phyloP scores from a whole-genome alignment of 139 green algal species.

The Chlamydomonas sphaeroides region DNA sequence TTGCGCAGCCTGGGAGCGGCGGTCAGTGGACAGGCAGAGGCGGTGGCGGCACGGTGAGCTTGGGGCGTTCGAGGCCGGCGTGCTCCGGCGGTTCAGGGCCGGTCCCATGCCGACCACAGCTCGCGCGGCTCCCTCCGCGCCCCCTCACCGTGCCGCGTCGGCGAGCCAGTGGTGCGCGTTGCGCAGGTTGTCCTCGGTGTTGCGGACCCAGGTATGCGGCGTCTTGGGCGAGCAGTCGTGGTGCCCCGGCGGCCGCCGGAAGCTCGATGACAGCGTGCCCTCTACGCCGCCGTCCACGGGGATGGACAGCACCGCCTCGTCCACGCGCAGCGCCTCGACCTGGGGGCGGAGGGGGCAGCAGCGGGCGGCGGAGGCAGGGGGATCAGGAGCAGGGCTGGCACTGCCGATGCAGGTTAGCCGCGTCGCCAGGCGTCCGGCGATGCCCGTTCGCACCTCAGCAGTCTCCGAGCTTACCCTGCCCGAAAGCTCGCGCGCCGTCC shows the following conservation, averaged over 20 bases:
- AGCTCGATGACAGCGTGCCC: constrained; percentile 4
- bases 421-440: no score
- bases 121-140: neutral
- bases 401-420: no score
- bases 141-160: constrained; percentile 39
- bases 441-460: no score
- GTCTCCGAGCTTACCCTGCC: no score
- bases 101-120: neutral
- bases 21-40: neutral
- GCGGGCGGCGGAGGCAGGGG: no score
- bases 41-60: no score
- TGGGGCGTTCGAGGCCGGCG: no score
- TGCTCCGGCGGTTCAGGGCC: no score
- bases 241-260: constrained; percentile 6
- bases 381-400: no score
- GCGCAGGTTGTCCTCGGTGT: constrained; percentile 54
- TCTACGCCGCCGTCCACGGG: constrained; percentile 5
- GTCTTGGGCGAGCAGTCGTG: constrained; percentile 39
- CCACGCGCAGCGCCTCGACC: constrained; percentile 42
- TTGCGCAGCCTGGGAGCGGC: constrained; percentile 17
- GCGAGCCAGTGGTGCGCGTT: constrained; percentile 46
- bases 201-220: constrained; percentile 51
- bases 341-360: no score
- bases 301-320: constrained; percentile 48
- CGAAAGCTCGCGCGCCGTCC: no score